Conservation (phyloP, 805 yeast species). For the Candida krabiensis region DNA sequence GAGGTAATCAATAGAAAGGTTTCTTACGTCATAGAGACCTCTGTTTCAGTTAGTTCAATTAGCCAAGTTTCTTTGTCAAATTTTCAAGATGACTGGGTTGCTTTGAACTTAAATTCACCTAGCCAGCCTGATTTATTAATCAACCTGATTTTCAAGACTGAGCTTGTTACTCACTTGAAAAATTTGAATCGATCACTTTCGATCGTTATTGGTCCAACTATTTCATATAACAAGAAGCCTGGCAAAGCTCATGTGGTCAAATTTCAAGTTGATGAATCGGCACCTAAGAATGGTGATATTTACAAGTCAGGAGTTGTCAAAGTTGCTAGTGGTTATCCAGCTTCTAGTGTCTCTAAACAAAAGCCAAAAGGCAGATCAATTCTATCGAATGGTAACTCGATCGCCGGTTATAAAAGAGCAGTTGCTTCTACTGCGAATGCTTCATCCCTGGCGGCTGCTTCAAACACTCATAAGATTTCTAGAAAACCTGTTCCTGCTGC, state of each 20-base stretch:
- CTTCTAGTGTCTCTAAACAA: conserved; percentile 65
- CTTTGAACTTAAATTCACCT: conserved; percentile 56
- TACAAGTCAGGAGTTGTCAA: conserved; percentile 89
- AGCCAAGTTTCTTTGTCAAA: conserved; percentile 66
- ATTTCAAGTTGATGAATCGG: conserved; percentile 58
- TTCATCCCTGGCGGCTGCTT: conserved; percentile 17
- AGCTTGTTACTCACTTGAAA: conserved; percentile 73
- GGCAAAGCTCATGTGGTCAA: conserved; percentile 76
- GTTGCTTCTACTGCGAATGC: conserved; percentile 15
- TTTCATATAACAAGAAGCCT: conserved; percentile 88
- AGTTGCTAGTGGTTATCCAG: conserved; percentile 78
- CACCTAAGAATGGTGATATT: conserved; percentile 65
- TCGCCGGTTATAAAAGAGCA: conserved; percentile 27
- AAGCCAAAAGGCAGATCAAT: conserved; percentile 63
- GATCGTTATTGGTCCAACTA: conserved; percentile 66
- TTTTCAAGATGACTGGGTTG: conserved; percentile 91
- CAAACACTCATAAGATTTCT: conserved; percentile 11
- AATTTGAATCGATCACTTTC: conserved; percentile 56
- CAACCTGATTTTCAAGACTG: conserved; percentile 85
- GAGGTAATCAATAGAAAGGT: conserved; percentile 56
- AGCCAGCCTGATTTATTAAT: conserved; percentile 76
- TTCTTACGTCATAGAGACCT: conserved; percentile 59
- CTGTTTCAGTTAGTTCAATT: conserved; percentile 60
- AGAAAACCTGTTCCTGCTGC: conserved; percentile 40
- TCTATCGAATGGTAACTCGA: conserved; percentile 24